phyloP scores from a whole-genome alignment of 352 stramenopile genomes.

The Pythium monospermum region DNA sequence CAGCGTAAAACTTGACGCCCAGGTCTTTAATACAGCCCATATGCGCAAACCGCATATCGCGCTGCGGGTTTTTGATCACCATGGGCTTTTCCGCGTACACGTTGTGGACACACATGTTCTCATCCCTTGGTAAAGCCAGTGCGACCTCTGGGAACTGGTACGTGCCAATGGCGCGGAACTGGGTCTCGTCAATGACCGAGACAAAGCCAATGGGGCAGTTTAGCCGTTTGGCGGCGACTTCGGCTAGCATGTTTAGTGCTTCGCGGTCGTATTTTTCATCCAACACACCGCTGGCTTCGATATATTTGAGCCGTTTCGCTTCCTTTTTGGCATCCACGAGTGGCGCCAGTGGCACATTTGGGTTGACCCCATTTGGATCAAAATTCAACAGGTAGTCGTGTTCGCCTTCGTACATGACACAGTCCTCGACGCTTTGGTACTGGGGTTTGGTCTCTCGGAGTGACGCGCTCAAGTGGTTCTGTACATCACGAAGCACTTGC shows the following conservation, averaged over 20 bases:
- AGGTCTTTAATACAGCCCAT: constrained; percentile 40
- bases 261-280: constrained; percentile 34
- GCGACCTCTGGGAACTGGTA: constrained; percentile 34
- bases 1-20: constrained; percentile 59
- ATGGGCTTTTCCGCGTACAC: constrained; percentile 59
- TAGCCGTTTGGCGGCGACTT: constrained; percentile 47
- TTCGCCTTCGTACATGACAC: constrained; percentile 25
- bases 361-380: constrained; percentile 29
- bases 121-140: constrained; percentile 31
- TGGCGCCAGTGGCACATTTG: constrained; percentile 42
- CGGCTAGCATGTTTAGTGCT: constrained; percentile 46
- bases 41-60: constrained; percentile 57
- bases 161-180: constrained; percentile 45
- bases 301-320: constrained; percentile 32
- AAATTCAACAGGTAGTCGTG: constrained; percentile 53
- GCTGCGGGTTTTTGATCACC: constrained; percentile 57
- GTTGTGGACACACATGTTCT: constrained; percentile 53
- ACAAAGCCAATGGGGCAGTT: constrained; percentile 57
- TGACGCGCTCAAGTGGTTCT: constrained; percentile 35
- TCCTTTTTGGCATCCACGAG: constrained; percentile 36
- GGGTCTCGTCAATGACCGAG: constrained; percentile 43
- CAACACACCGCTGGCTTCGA: constrained; percentile 43
- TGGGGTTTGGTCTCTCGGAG: constrained; percentile 28
- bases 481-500: constrained; percentile 30
- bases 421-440: constrained; percentile 11